A percentile compares a stretch with the other conserved stretches of the same genome.
Conservation (phyloP, 495 filamentous ascomycete species). For the Delitschia confertaspora region DNA sequence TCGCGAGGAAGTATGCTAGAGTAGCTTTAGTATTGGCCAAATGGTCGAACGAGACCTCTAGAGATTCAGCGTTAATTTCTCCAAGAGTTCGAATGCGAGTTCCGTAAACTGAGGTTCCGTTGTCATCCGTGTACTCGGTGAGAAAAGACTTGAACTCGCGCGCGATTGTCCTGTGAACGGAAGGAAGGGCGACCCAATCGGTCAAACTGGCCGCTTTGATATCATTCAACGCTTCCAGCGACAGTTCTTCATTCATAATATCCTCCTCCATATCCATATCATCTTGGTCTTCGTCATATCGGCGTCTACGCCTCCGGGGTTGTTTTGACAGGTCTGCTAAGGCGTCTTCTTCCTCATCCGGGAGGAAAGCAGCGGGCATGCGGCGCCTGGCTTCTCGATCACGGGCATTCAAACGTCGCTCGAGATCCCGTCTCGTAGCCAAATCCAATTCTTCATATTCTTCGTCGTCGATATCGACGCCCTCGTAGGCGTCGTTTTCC, state of each 20-base stretch:
- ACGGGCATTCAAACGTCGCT: constrained; percentile 71
- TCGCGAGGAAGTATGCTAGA: constrained; percentile 94
- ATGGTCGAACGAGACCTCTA: constrained; percentile 95
- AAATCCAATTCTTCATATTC: constrained; percentile 67
- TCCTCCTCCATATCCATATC: constrained; percentile 81
- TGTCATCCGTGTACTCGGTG: constrained; percentile 85
- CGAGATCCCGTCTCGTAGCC: constrained; percentile 64
- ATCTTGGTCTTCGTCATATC: constrained; percentile 89
- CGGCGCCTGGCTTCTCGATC: constrained; percentile 66
- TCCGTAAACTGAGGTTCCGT: constrained; percentile 85
- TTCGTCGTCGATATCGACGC: constrained; percentile 70
- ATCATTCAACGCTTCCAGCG: constrained; percentile 82
- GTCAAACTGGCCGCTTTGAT: constrained; percentile 84
- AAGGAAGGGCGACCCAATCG: constrained; percentile 87
- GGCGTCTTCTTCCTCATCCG: constrained; percentile 80
- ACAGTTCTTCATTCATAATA: constrained; percentile 89
- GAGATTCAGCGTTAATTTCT: constrained; percentile 89
- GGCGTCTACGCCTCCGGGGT: constrained; percentile 66
- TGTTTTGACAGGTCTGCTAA: constrained; percentile 75
- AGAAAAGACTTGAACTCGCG: constrained; percentile 96
- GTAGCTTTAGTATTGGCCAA: constrained; percentile 84
- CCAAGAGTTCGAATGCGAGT: constrained; percentile 85
- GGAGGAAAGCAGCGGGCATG: constrained; percentile 76
- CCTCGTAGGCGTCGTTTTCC: constrained; percentile 58
- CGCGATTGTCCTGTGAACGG: constrained; percentile 87